A percentile compares a stretch with the other conserved stretches of the same genome.
Evolutionary conservation across 2,329 filamentous ascomycete genomes (phyloP).

Genomic region (Ophiostoma perfectum): DNA sequence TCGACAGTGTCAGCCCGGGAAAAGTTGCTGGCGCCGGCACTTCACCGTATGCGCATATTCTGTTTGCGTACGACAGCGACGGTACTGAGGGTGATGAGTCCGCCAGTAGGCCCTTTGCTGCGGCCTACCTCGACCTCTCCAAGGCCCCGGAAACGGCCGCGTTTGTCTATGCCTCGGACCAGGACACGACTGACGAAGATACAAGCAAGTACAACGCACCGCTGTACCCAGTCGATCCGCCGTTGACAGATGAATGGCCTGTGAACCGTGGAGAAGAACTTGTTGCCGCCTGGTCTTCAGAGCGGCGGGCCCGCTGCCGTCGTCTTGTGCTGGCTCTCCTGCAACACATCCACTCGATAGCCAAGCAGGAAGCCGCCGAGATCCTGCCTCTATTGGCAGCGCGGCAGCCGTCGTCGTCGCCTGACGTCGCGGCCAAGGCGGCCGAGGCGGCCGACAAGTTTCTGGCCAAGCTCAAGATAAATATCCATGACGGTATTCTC

Average conservation of each 20-base stretch:
- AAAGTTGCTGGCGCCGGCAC: conserved; percentile 37
- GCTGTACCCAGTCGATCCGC: conserved; percentile 25
- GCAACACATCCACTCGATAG: conserved; percentile 30
- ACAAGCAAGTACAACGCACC: not conserved
- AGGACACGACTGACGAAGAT: conserved; percentile 31
- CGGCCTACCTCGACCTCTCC: conserved; percentile 57
- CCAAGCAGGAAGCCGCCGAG: conserved; percentile 26
- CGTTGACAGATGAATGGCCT: not conserved
- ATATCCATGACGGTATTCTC: conserved; percentile 38
- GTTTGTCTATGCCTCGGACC: conserved; percentile 55
- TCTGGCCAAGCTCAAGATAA: conserved; percentile 34
- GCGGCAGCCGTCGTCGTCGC: conserved; percentile 1
- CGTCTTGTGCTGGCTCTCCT: conserved; percentile 34
- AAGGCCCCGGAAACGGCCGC: conserved; percentile 58
- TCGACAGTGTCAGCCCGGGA: conserved; percentile 29
- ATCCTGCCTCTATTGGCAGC: conserved; percentile 21
- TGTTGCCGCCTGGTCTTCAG: conserved; percentile 19
- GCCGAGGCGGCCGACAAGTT: not conserved
- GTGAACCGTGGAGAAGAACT: conserved; percentile 28
- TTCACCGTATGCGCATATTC: conserved; percentile 40
- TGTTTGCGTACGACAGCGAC: conserved; percentile 34
- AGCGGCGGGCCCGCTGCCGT: conserved; percentile 20
- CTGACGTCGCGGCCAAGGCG: conserved; percentile 25
- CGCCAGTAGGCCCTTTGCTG: conserved; percentile 40
- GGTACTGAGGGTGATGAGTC: not conserved